Percentiles rank a stretch among this genome's conserved stretches.
phyloP scores from a whole-genome alignment of 2,329 filamentous ascomycete genomes.

The Fusarium brevicatenulatum region DNA sequence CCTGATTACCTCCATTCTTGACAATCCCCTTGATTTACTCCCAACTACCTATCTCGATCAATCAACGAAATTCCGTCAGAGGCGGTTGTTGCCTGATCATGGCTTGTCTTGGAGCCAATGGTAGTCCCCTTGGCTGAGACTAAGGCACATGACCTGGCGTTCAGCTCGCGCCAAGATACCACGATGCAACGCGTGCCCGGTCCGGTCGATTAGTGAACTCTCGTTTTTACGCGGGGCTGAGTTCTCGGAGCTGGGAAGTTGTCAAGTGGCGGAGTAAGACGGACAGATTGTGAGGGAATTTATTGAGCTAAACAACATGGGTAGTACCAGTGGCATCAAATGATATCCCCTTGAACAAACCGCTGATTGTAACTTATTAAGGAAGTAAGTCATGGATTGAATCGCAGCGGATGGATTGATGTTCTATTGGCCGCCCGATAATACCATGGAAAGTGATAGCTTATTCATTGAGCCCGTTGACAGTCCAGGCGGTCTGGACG shows the following conservation, averaged over 20 bases:
- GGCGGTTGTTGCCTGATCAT: slow-evolving; percentile 39
- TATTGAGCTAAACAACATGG: background rate
- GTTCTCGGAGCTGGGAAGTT: background rate
- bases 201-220: slow-evolving; percentile 18
- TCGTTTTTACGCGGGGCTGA: slow-evolving; percentile 1
- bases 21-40: background rate
- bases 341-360: background rate
- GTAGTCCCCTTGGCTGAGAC: background rate
- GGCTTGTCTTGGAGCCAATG: slow-evolving; percentile 34
- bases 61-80: slow-evolving; percentile 8
- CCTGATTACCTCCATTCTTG: background rate
- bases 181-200: slow-evolving; percentile 27
- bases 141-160: slow-evolving; percentile 42
- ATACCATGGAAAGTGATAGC: background rate
- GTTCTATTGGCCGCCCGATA: background rate
- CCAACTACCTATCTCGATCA: background rate
- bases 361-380: background rate
- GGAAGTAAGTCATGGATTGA: background rate
- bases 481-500: background rate
- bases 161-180: slow-evolving; percentile 24
- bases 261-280: background rate
- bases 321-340: background rate
- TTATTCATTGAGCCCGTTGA: background rate
- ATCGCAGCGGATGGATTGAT: background rate
- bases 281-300: background rate